Conservation (phyloP, 257 asterid species). For the Nicotiana sylvestris region DNA sequence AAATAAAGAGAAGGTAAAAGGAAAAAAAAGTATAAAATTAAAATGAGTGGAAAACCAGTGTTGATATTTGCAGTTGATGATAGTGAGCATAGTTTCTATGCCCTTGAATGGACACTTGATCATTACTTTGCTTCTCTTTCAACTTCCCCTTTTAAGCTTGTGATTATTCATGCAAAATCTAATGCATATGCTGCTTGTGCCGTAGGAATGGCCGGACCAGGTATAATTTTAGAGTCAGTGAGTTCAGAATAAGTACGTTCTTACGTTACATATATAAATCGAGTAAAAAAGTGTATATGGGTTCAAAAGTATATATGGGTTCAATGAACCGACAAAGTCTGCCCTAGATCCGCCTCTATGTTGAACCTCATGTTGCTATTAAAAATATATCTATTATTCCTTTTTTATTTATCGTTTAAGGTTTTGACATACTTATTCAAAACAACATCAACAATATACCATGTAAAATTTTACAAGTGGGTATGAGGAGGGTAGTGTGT, state of each 20-base stretch:
- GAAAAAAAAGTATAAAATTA: no score
- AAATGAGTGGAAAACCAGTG: conserved; percentile 20
- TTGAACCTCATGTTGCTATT: not conserved
- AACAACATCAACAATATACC: no score
- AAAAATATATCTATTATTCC: no score
- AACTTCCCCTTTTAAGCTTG: conserved; percentile 22
- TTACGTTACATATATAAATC: no score
- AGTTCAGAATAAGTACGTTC: not conserved
- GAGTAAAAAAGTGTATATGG: no score
- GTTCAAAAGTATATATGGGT: no score
- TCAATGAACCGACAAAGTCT: no score
- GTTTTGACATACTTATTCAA: no score
- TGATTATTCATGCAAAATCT: conserved; percentile 27
- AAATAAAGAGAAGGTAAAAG: no score
- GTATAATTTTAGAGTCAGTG: not conserved
- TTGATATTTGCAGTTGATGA: conserved; percentile 35
- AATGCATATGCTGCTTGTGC: conserved; percentile 17
- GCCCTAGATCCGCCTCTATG: not conserved
- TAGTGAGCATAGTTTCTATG: conserved; percentile 40
- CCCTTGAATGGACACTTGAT: conserved; percentile 35
- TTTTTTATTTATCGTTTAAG: no score
- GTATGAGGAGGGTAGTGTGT: no score
- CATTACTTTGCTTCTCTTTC: conserved; percentile 21
- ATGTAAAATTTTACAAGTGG: no score
- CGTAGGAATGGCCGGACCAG: conserved; percentile 36